Evolutionary conservation across 2,329 filamentous ascomycete genomes (phyloP).

Genomic region (Arthrobotrys megalospora): DNA sequence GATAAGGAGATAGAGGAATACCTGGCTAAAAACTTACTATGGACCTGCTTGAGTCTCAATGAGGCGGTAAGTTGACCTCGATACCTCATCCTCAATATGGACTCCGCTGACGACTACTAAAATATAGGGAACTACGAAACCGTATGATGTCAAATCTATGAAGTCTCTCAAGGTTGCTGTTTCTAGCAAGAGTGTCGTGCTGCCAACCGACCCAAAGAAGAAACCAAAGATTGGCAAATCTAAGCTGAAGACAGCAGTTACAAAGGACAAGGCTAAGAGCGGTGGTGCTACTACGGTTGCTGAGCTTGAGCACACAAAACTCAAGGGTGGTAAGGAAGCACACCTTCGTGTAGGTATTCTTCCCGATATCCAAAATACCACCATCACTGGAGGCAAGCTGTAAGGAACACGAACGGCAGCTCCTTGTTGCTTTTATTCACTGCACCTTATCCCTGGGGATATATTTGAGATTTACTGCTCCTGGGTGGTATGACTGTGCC

Average conservation of each 20-base stretch:
- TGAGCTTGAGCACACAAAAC: constrained; percentile 27
- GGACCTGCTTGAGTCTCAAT: constrained; percentile 40
- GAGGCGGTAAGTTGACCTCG: constrained; percentile 11
- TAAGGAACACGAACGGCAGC: neutral
- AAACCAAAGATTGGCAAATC: constrained; percentile 32
- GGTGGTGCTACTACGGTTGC: constrained; percentile 23
- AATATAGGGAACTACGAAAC: constrained; percentile 26
- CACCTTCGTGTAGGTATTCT: constrained; percentile 33
- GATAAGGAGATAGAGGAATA: constrained; percentile 18
- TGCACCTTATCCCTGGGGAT: neutral
- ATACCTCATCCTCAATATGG: neutral
- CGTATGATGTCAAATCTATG: constrained; percentile 39
- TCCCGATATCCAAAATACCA: constrained; percentile 23
- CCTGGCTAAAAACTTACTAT: constrained; percentile 38
- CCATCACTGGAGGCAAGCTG: neutral
- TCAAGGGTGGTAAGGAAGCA: constrained; percentile 19
- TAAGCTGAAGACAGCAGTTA: constrained; percentile 13
- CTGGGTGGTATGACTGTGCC: neutral
- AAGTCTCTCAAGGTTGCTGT: constrained; percentile 50
- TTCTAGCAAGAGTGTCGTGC: constrained; percentile 22
- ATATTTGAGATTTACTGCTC: neutral
- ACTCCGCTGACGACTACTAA: neutral
- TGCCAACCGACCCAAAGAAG: constrained; percentile 7
- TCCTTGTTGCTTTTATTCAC: neutral
- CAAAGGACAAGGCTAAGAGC: constrained; percentile 42